Base-by-base conservation (phyloP, 2,329 filamentous ascomycete genomes). In the Neophaeococcomyces mojaviensis region DNA sequence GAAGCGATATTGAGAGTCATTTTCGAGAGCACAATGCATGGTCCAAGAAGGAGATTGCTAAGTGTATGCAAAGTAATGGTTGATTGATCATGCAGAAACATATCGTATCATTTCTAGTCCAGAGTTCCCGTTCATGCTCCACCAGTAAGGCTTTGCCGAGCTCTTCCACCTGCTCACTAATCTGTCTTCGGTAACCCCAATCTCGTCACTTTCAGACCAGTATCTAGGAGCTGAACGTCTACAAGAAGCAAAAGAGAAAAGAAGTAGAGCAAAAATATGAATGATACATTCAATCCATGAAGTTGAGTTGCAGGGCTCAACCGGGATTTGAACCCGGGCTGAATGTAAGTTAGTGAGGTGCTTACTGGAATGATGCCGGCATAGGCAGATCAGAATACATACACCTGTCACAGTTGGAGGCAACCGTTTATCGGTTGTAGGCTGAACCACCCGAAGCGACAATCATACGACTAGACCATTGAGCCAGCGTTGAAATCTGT, bases 381-480 rank as follows among this genome's bases (percentile, higher is more conserved):
- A n/a, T 9, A n/a, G 30, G 30, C n/a, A 32, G n/a, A 9, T 8
- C 30, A 9, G 30, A 8, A 8, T 32, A 9, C n/a, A 32, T 32
- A 9, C n/a, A n/a, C 32, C 32, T 35, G 13, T n/a, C 13, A 19
- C 13, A 37, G n/a, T n/a, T n/a, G n/a, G n/a, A n/a, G n/a, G n/a
- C 35, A 16, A 16, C 15, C 9, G 20, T 16, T 20, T n/a, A n/a
- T n/a, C n/a, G n/a, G n/a, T n/a, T n/a, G n/a, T n/a, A n/a, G n/a
- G n/a, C n/a, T n/a, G n/a, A n/a, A n/a, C n/a, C 44, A 53, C 61
- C 61, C 61, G 61, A 64, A 64, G 61, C 61, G 57, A 61, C 61
- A 63, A 64, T 64, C 61, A 64, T 64, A 64, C 61, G 56, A 62
- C 61, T 63, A 62, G 61, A 63, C 61, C 61, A 63, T 61, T 61